phyloP scores from a whole-genome alignment of 441 rosid genomes.

The Brassica hybrid region DNA sequence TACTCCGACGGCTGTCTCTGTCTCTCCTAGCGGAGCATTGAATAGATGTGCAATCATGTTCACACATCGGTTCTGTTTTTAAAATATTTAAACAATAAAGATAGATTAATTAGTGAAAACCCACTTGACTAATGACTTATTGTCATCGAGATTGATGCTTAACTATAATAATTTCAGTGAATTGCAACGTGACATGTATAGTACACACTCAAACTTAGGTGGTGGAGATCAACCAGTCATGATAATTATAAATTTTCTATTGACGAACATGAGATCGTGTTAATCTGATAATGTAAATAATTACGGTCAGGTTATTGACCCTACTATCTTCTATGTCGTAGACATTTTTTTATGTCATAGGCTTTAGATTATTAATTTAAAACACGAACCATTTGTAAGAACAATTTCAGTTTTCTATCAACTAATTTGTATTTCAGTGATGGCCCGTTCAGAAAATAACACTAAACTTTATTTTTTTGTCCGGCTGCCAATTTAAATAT shows the following conservation, averaged over 20 bases:
- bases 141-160: slow-evolving; percentile 24
- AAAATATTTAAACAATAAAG: background rate
- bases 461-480: background rate
- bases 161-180: slow-evolving; percentile 1
- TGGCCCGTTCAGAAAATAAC: background rate
- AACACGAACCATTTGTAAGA: background rate
- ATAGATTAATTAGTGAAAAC: slow-evolving; percentile 8
- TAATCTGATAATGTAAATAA: background rate
- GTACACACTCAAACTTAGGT: too few relatives aligned
- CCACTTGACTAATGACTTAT: slow-evolving; percentile 22
- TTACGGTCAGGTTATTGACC: background rate
- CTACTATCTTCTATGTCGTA: background rate
- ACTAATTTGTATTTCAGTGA: background rate
- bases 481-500: slow-evolving; percentile 1
- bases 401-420: background rate
- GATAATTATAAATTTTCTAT: background rate
- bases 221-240: slow-evolving; percentile 15
- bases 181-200: slow-evolving; percentile 17
- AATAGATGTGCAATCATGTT: slow-evolving; percentile 50
- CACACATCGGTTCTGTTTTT: slow-evolving; percentile 51
- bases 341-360: background rate
- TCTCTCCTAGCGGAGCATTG: slow-evolving; percentile 46
- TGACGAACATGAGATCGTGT: background rate
- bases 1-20: slow-evolving; percentile 46
- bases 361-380: background rate